A percentile compares a stretch with the other conserved stretches of the same genome.
Evolutionary conservation across 176 grass and related monocot species (phyloP).

Genomic region (Bolboschoenus planiculmis): DNA sequence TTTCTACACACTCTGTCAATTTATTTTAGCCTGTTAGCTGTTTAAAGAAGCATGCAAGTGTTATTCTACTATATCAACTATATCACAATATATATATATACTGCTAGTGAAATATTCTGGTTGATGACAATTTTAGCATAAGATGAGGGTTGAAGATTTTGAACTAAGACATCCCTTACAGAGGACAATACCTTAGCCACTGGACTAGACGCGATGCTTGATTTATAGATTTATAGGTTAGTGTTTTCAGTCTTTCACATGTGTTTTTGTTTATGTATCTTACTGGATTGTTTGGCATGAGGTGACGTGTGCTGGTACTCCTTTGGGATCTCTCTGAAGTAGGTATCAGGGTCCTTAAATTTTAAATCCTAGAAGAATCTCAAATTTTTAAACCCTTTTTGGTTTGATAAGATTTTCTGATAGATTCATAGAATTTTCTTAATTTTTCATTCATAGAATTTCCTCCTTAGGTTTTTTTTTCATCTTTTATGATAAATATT

Average conservation of each 20-base stretch:
- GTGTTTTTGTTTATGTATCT: neutral
- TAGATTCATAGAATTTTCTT: too few relatives aligned
- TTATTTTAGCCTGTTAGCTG: neutral
- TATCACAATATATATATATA: neutral
- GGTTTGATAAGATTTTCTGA: too few relatives aligned
- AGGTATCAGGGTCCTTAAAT: neutral
- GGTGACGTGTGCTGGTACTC: neutral
- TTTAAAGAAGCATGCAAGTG: neutral
- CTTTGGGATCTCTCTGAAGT: neutral
- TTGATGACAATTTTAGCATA: neutral
- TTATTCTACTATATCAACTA: neutral
- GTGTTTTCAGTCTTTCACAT: neutral
- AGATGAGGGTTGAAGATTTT: neutral
- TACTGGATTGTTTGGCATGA: neutral
- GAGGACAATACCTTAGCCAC: too few relatives aligned
- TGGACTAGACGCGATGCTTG: too few relatives aligned
- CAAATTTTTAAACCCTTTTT: too few relatives aligned
- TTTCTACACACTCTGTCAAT: too few relatives aligned
- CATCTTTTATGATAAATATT: too few relatives aligned
- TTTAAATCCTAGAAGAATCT: too few relatives aligned
- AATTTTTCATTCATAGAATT: too few relatives aligned
- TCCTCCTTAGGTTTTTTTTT: too few relatives aligned
- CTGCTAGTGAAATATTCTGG: neutral
- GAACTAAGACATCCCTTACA: too few relatives aligned
- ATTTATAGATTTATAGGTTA: too few relatives aligned